These are phyloP conservation scores for Penicillium coprophilum DNA, from an alignment of 495 filamentous ascomycete genomes.

Conservation along the genomic window DNA sequence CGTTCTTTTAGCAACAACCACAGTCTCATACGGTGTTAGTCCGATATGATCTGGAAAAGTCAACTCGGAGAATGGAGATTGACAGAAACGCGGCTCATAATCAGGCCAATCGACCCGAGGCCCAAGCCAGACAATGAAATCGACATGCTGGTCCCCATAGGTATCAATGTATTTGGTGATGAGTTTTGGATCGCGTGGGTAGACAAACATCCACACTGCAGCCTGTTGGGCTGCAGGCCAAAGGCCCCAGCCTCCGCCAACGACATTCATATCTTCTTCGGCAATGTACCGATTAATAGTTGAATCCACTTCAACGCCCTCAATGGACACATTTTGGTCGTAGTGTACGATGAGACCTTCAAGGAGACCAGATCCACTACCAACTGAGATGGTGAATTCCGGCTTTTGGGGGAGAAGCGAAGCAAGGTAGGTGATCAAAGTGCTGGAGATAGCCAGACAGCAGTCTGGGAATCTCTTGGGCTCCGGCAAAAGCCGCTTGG, in stretches of 20 bases:
- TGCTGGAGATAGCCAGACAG: conserved; percentile 50
- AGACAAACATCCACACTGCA: conserved; percentile 54
- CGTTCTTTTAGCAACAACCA: conserved; percentile 26
- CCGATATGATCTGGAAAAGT: conserved; percentile 28
- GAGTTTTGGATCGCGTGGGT: conserved; percentile 50
- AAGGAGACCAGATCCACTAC: conserved; percentile 54
- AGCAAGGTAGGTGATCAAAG: conserved; percentile 36
- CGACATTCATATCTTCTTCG: conserved; percentile 39
- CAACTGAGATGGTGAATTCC: conserved; percentile 49
- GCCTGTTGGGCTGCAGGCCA: conserved; percentile 36
- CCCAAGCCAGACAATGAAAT: conserved; percentile 52
- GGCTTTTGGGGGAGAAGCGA: conserved; percentile 43
- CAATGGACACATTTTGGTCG: conserved; percentile 28
- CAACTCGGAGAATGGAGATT: conserved; percentile 25
- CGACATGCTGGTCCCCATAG: conserved; percentile 25
- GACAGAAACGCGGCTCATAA: conserved; percentile 32
- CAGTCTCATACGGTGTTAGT: conserved; percentile 35
- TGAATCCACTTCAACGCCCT: conserved; percentile 49
- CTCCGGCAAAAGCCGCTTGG: conserved; percentile 18
- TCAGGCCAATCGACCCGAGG: conserved; percentile 50
- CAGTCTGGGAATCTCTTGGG: conserved; percentile 41
- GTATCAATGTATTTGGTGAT: conserved; percentile 43
- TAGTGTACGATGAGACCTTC: conserved; percentile 45
- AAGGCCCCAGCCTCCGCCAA: conserved; percentile 46
- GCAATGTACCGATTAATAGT: conserved; percentile 49